These are phyloP conservation scores for Immersiporthe knoxdaviesiana DNA, from an alignment of 2,329 filamentous ascomycete genomes.

Conservation along the genomic window DNA sequence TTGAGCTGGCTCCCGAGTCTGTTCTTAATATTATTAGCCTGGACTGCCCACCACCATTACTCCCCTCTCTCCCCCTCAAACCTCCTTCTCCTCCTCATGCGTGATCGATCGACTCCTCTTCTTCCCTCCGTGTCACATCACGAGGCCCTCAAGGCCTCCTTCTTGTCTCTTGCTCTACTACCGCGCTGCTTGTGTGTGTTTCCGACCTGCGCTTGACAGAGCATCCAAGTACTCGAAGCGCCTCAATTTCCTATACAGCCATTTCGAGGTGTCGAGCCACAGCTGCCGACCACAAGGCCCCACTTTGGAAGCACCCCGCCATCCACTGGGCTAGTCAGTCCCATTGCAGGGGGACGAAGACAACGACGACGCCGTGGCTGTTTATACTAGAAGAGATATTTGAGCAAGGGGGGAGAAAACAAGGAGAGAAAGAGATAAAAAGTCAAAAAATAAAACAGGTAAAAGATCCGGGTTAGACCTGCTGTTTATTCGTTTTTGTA, in stretches of 20 bases:
- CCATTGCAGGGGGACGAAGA: conserved; percentile 10
- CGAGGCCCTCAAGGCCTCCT: background rate
- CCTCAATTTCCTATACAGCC: background rate
- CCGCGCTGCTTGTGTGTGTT: background rate
- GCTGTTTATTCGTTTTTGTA: conserved; percentile 11
- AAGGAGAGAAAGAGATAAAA: background rate
- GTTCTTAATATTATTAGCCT: conserved; percentile 7
- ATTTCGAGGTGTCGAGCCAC: conserved; percentile 4
- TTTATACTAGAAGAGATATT: background rate
- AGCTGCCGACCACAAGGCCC: conserved; percentile 15
- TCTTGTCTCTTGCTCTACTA: background rate
- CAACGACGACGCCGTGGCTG: conserved; percentile 1
- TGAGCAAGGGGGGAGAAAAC: background rate
- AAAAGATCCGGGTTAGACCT: background rate
- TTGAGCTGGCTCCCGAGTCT: conserved; percentile 1
- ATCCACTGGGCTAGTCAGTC: background rate
- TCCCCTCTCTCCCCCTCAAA: too few species aligned
- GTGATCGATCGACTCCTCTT: conserved; percentile 15
- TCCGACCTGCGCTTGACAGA: background rate
- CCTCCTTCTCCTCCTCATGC: conserved; percentile 15
- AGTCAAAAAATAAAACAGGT: background rate
- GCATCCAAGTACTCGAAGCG: background rate
- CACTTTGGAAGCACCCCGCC: conserved; percentile 17
- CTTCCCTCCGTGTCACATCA: background rate
- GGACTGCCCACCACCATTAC: conserved; percentile 17